Conservation (phyloP, 1,284 basidiomycete genomes). For the Irpex rosettiformis region DNA sequence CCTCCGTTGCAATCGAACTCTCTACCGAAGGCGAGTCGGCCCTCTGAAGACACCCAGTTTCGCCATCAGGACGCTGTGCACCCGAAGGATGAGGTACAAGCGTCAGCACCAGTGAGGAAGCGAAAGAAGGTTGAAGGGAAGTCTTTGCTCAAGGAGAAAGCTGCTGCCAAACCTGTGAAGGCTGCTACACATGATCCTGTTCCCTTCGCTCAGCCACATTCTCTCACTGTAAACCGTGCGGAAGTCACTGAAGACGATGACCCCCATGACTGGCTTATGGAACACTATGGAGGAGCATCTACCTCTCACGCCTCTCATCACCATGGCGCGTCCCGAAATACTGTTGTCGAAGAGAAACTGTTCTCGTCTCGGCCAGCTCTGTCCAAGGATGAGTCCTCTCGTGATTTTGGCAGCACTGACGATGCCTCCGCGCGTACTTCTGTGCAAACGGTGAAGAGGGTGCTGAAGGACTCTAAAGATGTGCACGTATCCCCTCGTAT, state of each 20-base stretch:
- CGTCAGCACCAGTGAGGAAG: conserved; percentile 10
- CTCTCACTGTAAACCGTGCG: not conserved
- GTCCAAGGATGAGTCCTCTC: not conserved
- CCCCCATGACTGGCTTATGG: conserved; percentile 56
- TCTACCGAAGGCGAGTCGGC: not conserved
- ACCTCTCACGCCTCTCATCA: conserved; percentile 14
- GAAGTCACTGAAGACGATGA: conserved; percentile 36
- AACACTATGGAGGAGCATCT: conserved; percentile 35
- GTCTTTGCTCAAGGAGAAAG: not conserved
- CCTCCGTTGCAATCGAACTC: not conserved
- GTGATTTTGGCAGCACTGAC: not conserved
- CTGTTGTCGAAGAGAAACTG: conserved; percentile 8
- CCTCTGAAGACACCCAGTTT: not conserved
- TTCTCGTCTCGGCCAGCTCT: conserved; percentile 8
- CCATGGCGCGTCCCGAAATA: conserved; percentile 16
- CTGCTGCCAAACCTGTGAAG: not conserved
- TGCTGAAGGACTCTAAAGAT: conserved; percentile 4
- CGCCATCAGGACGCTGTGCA: not conserved
- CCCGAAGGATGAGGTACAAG: conserved; percentile 11
- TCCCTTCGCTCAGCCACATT: not conserved
- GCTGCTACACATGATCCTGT: not conserved
- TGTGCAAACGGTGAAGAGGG: not conserved
- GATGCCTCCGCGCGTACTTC: not conserved
- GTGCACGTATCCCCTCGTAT: conserved; percentile 6
- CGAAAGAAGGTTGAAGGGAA: conserved; percentile 13